A percentile compares a stretch with the other conserved stretches of the same genome.
Conservation (phyloP, 225 moss, liverwort and hornwort genomes). For the Asterella californica region DNA sequence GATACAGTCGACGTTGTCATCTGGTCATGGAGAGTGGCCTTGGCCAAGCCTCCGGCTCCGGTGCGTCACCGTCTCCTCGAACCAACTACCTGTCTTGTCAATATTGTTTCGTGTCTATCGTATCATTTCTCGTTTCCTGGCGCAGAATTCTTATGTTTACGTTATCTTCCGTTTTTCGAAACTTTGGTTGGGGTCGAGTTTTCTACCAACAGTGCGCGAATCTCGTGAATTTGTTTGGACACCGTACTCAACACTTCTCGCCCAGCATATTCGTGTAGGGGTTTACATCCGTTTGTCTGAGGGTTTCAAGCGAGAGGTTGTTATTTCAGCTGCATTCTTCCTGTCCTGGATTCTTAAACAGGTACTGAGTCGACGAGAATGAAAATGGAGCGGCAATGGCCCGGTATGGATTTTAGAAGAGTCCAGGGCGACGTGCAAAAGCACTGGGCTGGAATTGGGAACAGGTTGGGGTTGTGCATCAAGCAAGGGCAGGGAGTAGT, state of each 20-base stretch:
- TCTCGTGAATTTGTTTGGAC: not conserved
- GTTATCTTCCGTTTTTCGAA: too few relatives aligned
- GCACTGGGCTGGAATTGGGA: slow-evolving; percentile 29
- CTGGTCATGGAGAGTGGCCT: not conserved
- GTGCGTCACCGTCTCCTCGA: too few relatives aligned
- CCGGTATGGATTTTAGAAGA: slow-evolving; percentile 17
- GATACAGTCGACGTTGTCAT: not conserved
- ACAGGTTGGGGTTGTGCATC: slow-evolving; percentile 30
- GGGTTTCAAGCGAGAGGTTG: not conserved
- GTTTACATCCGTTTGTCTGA: not conserved
- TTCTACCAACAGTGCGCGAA: not conserved
- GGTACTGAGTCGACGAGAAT: slow-evolving; percentile 6
- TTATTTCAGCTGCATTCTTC: not conserved
- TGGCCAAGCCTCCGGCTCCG: not conserved
- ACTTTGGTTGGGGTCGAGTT: not conserved
- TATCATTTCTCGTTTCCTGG: too few relatives aligned
- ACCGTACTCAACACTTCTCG: too few relatives aligned
- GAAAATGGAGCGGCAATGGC: slow-evolving; percentile 29
- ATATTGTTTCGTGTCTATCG: too few relatives aligned
- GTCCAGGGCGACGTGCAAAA: slow-evolving; percentile 26
- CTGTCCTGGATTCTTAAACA: not conserved
- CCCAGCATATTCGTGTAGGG: not conserved
- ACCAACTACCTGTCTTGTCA: too few relatives aligned
- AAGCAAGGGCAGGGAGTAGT: slow-evolving; percentile 24
- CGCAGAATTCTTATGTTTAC: too few relatives aligned